These are phyloP conservation scores for Colletotrichum aenigma DNA, from an alignment of 2,329 filamentous ascomycete species.

Conservation along the genomic window DNA sequence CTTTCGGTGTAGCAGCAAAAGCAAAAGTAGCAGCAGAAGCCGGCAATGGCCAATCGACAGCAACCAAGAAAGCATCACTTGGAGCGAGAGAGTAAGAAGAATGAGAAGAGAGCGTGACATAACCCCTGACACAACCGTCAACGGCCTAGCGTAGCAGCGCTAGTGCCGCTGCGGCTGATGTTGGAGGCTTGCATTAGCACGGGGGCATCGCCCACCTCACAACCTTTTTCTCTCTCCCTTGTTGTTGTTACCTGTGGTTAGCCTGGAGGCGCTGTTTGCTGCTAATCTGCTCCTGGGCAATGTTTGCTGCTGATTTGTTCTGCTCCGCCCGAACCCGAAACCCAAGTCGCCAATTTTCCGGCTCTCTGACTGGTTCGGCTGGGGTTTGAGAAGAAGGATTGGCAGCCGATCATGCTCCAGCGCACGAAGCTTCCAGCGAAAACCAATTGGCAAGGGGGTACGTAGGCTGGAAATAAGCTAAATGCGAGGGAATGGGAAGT, in stretches of 20 bases:
- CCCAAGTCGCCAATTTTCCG: background rate
- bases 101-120: background rate
- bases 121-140: background rate
- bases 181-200: background rate
- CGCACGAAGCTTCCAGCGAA: background rate
- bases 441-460: background rate
- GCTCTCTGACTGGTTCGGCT: background rate
- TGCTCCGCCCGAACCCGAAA: background rate
- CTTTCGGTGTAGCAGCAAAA: background rate
- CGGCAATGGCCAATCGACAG: background rate
- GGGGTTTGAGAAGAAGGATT: background rate
- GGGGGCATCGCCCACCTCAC: background rate
- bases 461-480: background rate
- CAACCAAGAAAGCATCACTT: background rate
- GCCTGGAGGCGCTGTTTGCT: background rate
- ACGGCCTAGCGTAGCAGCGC: background rate
- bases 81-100: background rate
- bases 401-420: background rate
- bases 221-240: background rate
- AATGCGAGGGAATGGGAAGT: background rate
- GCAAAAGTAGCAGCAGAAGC: background rate
- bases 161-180: constrained; percentile 13
- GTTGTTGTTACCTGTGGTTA: background rate
- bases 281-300: background rate
- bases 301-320: background rate